Base-by-base conservation (phyloP, 176 grass and related monocot species). In the Rhynchospora tenuis region DNA sequence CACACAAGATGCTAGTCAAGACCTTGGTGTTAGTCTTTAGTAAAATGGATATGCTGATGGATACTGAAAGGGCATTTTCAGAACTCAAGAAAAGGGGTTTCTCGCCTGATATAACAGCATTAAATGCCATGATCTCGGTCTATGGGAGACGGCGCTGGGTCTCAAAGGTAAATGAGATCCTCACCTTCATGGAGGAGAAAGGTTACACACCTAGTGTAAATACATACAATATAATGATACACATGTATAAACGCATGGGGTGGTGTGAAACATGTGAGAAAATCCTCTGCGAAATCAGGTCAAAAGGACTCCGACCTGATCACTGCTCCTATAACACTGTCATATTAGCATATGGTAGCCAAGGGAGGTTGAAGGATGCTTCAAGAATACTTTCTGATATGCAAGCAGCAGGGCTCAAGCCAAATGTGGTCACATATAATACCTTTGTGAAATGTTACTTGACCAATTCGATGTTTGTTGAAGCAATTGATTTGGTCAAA, bases 321-420 rank as follows among this genome's bases (percentile, higher is more conserved):
- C 82, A 85, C 31, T 93, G 92, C 78, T 95, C 96, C 79, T 98
- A 98, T 83, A 98, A 98, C 83, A 98, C 92, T n/a, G 81, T 93
- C 24, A 95, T 98, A 81, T 98, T 93, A 81, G 91, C 96, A 22
- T 98, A 95, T 86, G 93, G 91, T 66, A 98, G 87, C 71, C 85
- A 91, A 81, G 89, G 91, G 33, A 72, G 60, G 33, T 93, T 98
- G 84, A 90, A 93, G 88, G 93, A 98, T 80, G 89, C 89, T 29
- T 90, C 91, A 50, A 95, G 93, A 83, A 82, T 98, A 84, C 91
- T 95, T 80, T 88, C 86, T 62, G 91, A 93, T 84, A 86, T 95
- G 89, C 91, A 90, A 86, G 45, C 31, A 86, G 95, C 91, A 27
- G 89, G 89, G 42, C 84, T 95, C 23, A 89, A 73, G 79, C 92